Evolutionary conservation across 805 yeast species (phyloP), one percentile per base, ranked within the genome.

Genomic region (Debaryomyces prosopidis): DNA sequence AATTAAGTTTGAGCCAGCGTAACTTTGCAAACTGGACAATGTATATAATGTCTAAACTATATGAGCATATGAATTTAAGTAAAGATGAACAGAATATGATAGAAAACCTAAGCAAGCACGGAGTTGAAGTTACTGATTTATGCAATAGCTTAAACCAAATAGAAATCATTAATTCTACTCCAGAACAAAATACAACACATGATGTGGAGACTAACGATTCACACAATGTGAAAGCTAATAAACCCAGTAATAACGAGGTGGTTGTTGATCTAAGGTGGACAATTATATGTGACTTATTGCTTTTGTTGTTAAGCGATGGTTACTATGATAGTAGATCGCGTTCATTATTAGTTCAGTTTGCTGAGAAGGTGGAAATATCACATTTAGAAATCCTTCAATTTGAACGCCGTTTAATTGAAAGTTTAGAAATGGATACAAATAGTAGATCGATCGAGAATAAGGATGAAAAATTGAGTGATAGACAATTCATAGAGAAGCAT

Each of bases 291-390:
- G 99, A 94, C 62, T 68, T 94, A 39, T 92, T 92, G 59, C 71
- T 94, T 35, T 75, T 88, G 8, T 70, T 92, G 2, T 68, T 94
- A 14, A 83, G 90, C 41, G 96, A 90, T 48, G 89, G 96, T 0
- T 79, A 82, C 44, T 95, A 89, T 60, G 99, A 94, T 64, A 69
- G 97, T 4, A 76, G 99, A 31, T 90, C 98, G 6, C 75, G 97
- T 46, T 76, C 94, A 0, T 67, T 94, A n/a, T 68, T 94, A 11
- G 68, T 87, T 36, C 66, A 72, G 20, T 89, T 92, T 59, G 91
- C 92, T 0, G 57, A 71, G 4, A 69, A 76, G 7, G 66, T 95
- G 19, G 81, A 78, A 1, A 76, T 91, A 4, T 55, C 76, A 0
- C 52, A 68, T n/a, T 59, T 88, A 16, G 97, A 92, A 59, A 77